phyloP scores from a whole-genome alignment of 495 filamentous ascomycete species.

The Hyaloscypha finlandica region DNA sequence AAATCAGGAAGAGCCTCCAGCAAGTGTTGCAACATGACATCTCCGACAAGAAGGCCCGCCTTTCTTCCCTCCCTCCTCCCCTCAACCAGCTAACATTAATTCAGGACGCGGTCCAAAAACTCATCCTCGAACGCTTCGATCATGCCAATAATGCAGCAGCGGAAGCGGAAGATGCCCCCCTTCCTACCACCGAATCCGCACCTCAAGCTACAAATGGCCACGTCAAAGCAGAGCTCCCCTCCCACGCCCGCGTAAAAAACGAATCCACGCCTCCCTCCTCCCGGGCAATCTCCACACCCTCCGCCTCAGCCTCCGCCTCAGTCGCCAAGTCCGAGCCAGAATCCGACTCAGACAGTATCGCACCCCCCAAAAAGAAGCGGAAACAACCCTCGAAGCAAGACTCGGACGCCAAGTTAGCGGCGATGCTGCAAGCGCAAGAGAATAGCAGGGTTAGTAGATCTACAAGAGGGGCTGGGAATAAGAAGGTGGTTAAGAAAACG shows the following conservation, averaged over 20 bases:
- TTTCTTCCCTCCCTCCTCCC: background rate
- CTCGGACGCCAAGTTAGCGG: conserved; percentile 82
- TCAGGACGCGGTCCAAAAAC: conserved; percentile 74
- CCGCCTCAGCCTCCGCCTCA: background rate
- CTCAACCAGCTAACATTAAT: background rate
- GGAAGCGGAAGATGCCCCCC: conserved; percentile 27
- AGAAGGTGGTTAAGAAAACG: conserved; percentile 59
- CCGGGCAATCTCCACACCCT: conserved; percentile 18
- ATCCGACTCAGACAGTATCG: conserved; percentile 47
- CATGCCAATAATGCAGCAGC: conserved; percentile 56
- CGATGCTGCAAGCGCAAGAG: conserved; percentile 88
- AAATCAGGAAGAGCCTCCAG: conserved; percentile 84
- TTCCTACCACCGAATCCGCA: conserved; percentile 33
- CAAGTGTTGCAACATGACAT: conserved; percentile 76
- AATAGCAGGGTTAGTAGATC: conserved; percentile 66
- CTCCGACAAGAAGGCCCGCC: conserved; percentile 76
- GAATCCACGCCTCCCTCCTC: conserved; percentile 31
- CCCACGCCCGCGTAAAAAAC: conserved; percentile 34
- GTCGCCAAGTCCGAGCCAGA: conserved; percentile 10
- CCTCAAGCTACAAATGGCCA: conserved; percentile 35
- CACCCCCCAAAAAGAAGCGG: conserved; percentile 52
- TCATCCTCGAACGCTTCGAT: conserved; percentile 92
- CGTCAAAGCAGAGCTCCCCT: conserved; percentile 22
- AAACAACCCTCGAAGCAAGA: conserved; percentile 51
- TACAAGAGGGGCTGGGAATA: conserved; percentile 62